Conservation (phyloP, 371 early-diverging fungal genomes). For the Nematocida displodere region DNA sequence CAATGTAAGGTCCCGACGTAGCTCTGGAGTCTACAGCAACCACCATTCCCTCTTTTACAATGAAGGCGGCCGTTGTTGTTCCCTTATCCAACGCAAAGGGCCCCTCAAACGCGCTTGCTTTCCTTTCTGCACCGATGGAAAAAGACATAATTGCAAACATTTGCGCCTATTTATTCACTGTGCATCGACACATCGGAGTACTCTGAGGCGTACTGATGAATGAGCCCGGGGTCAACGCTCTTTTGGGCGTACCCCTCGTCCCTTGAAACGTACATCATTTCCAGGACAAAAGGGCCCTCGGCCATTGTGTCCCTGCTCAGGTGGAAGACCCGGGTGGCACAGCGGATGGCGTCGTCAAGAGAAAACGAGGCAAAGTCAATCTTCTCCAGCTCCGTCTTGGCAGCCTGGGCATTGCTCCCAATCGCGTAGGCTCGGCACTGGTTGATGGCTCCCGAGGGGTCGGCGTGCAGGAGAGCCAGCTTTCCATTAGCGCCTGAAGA, state of each 20-base stretch:
- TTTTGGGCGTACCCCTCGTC: constrained; percentile 33
- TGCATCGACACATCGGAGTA: constrained; percentile 43
- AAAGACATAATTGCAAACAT: constrained; percentile 40
- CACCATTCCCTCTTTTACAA: constrained; percentile 87
- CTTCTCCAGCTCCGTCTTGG: constrained; percentile 66
- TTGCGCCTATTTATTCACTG: not conserved
- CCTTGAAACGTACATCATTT: constrained; percentile 52
- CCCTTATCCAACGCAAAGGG: constrained; percentile 70
- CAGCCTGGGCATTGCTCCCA: constrained; percentile 61
- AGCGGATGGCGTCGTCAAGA: constrained; percentile 56
- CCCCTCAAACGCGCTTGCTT: not conserved
- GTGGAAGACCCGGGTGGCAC: constrained; percentile 59
- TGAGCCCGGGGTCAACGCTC: constrained; percentile 22
- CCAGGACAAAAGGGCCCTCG: constrained; percentile 64
- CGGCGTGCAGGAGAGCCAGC: constrained; percentile 51
- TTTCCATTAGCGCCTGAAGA: constrained; percentile 32
- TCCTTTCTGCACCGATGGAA: not conserved
- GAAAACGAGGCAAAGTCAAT: constrained; percentile 48
- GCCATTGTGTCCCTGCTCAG: constrained; percentile 59
- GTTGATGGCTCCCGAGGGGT: constrained; percentile 53
- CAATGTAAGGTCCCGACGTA: constrained; percentile 91
- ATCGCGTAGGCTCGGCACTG: constrained; percentile 56
- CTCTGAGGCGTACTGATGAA: constrained; percentile 52
- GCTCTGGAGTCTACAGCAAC: constrained; percentile 98
- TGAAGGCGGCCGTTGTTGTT: constrained; percentile 97